Evolutionary conservation across 257 asterid species (phyloP), one percentile per base, ranked within the genome.

Genomic region (Rehmannia glutinosa): DNA sequence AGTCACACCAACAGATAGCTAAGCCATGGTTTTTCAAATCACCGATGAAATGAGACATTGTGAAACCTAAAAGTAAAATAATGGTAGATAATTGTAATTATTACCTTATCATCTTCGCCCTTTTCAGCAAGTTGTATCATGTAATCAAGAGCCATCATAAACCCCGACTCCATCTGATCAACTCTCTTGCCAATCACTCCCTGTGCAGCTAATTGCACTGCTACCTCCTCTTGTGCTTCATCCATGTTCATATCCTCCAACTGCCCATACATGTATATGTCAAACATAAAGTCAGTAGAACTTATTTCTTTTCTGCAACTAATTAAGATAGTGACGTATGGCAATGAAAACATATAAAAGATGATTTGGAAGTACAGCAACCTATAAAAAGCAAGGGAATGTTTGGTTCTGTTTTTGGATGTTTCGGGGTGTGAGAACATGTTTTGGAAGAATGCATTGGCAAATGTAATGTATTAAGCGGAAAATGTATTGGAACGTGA

Each of bases 171-270:
- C 98, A 92, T 92, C 82, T 92, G 69, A 71, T 89, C 97, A 78
- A 90, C 98, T 86, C 98, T 84, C 86, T 90, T 90, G 75, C 98
- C 98, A 72, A 93, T 90, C 70, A 90, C 98, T 86, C 99, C 97
- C 55, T 93, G 97, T 38, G 97, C 99, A 72, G 92, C 94, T 80
- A 93, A 78, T 56, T 90, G 87, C 33, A 93, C 88, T 4, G 97
- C 97, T 56, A 90, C 89, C 68, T 90, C 92, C 82, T 90, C 97
- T 11, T 88, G 82, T 61, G 96, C 89, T 70, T 90, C 96, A 68
- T 88, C 97, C 92, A 90, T 90, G 80, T 86, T 83, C 99, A 88
- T 85, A 73, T 93, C 99, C 79, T 86, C 95, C 83, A 90, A 80
- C 97, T 90, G 77, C 55, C 47, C 72, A 24, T 59, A 50, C 70